Base-by-base conservation (phyloP, 352 stramenopile genomes). In the Pythium sp. region DNA sequence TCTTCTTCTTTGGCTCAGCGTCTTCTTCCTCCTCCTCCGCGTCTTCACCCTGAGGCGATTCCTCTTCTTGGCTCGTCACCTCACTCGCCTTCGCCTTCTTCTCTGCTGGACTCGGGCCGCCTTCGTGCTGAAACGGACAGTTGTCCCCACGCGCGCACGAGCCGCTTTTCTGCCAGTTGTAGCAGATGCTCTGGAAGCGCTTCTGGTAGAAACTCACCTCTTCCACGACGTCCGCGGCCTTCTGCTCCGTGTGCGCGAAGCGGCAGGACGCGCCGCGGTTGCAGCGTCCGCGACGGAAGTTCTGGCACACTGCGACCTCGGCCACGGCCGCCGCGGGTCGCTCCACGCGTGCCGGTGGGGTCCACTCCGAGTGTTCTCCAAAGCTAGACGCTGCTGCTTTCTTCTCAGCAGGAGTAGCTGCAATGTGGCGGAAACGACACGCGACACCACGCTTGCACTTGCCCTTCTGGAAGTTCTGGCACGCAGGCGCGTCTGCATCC, bases 141-240 rank as follows among this genome's bases (percentile, higher is more conserved):
- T 71, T 74, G 43, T 77, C 73, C 6, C 80, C 80, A 32, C 80
- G 80, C 38, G 49, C 70, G 24, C 80, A 88, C 0, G 70, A 75
- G 15, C 67, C 72, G 18, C 28, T 75, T 12, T 79, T 74, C 56
- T 88, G 80, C 80, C 80, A 88, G 49, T 88, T 88, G 76, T 88
- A 88, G 65, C 80, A 88, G 22, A 87, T 71, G 30, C 77, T 87
- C 63, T 89, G 79, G 60, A 86, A 87, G 43, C 81, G 77, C 65
- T 89, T 87, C 65, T 89, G 79, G 68, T 87, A 87, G 62, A 77
- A 71, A 58, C 79, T 87, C 57, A 86, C 79, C 64, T 86, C 77
- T 56, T 89, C 77, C 28, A 89, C 79, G 14, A 75, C 72, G 30
- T 61, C 70, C 4, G 38, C 43, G 3, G 51, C 34, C 26, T 57